Percentiles rank a stretch among this genome's conserved stretches.
Conservation (phyloP, 73 alveolate genomes). For the Blepharisma japonicum region DNA sequence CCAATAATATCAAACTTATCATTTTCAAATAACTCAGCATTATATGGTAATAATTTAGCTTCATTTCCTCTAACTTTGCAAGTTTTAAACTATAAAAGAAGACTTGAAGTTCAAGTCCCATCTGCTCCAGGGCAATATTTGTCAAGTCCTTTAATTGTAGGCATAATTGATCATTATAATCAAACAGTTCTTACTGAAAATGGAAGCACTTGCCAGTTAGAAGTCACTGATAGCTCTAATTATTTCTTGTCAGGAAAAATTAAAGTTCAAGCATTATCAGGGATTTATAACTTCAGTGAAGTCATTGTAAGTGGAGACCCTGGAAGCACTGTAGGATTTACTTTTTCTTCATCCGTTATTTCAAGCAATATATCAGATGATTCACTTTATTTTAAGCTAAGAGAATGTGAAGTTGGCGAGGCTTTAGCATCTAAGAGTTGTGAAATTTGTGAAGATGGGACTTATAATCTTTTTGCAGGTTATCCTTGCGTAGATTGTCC, state of each 20-base stretch:
- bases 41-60: not conserved
- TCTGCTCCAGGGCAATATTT: not conserved
- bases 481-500: conserved; percentile 36
- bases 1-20: not conserved
- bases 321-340: not conserved
- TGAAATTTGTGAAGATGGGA: conserved; percentile 26
- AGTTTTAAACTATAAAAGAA: not conserved
- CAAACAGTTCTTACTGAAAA: not conserved
- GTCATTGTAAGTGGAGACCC: conserved; percentile 29
- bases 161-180: not conserved
- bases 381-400: not conserved
- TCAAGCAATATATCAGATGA: not conserved
- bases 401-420: conserved; percentile 33
- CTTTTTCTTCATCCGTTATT: not conserved
- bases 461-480: conserved; percentile 28
- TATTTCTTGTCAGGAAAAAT: conserved; percentile 8
- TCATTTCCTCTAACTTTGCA: not conserved
- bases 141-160: not conserved
- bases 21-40: not conserved
- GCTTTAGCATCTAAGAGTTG: conserved; percentile 12
- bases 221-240: not conserved
- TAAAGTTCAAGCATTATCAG: conserved; percentile 3
- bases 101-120: not conserved
- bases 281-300: conserved; percentile 7
- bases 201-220: not conserved